Conservation (phyloP, 768 basidiomycete genomes). For the Rhizopogon salebrosus region DNA sequence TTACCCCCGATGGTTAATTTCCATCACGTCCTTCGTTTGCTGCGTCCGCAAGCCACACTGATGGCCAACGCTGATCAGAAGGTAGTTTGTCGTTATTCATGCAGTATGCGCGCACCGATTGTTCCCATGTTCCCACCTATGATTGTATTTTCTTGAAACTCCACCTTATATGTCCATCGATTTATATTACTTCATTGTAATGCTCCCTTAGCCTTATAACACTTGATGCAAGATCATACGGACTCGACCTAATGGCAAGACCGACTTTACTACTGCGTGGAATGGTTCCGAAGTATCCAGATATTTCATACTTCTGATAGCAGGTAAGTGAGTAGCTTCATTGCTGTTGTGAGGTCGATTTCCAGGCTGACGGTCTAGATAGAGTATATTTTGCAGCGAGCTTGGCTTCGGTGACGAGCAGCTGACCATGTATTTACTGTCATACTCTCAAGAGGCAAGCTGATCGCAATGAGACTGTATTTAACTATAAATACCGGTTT, state of each 20-base stretch:
- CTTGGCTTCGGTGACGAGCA: conserved; percentile 13
- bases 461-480: too few relatives aligned
- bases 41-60: neutral
- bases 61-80: neutral
- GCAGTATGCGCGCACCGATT: neutral
- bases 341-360: conserved; percentile 17
- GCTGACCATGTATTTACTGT: conserved; percentile 9
- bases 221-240: too few relatives aligned
- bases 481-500: too few relatives aligned
- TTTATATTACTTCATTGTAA: too few relatives aligned
- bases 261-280: too few relatives aligned
- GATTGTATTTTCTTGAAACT: neutral
- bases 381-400: conserved; percentile 20
- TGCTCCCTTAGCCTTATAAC: neutral
- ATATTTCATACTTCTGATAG: conserved; percentile 5
- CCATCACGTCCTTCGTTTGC: neutral
- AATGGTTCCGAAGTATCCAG: neutral
- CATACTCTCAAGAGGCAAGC: too few relatives aligned
- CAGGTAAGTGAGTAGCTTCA: conserved; percentile 11
- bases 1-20: neutral
- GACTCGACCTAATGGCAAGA: too few relatives aligned
- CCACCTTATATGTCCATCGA: neutral
- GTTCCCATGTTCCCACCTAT: too few relatives aligned
- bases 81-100: neutral
- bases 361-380: conserved; percentile 18